Base-by-base conservation (phyloP, 1,139 yeast genomes). In the Lodderomyces theae region DNA sequence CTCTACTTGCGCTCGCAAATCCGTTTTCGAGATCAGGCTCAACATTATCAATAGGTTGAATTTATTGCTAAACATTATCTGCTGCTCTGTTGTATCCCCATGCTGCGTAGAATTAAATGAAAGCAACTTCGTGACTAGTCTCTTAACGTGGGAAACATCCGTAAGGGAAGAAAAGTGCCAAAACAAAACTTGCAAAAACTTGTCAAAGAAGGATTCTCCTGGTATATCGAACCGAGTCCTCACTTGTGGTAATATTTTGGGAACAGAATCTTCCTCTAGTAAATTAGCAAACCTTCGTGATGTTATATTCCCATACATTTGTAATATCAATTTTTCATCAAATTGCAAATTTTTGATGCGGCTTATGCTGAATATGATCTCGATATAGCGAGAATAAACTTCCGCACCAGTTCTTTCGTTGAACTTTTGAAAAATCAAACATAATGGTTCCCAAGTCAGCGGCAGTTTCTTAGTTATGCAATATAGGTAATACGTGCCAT, bases 101-200 rank as follows among this genome's bases (percentile, higher is more conserved):
- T 66, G 69, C 3, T 53, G 59, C 38, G 53, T 68, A 36, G 59
- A 65, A 41, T 74, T 68, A 2, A 74, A 67, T 0, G 69, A 62
- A 26, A 69, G 57, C 22, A 72, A 46, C 42, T 72, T 72, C 4
- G 69, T 64, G 0, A 66, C 57, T 15, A 71, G 51, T 38, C 64
- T 54, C 39, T 69, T 70, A 18, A 59, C 60, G 26, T 58, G 60
- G 5, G 57, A 47, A 1, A 51, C 50, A 5, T 57, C 48, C 3
- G 61, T 55, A 19, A 69, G 48, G 3, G 60, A 58, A 0, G 72
- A 66, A 3, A 65, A 54, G 46, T 61, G 68, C 32, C 51, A 53
- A 48, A 66, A 68, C 9, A 70, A 43, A 17, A 72, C 51, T 18
- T 60, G 60, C 63, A 71, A 52, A 50, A 70, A 71, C 24, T 58